Base-by-base conservation (phyloP, 2,329 filamentous ascomycete genomes). In the Talaromyces sp. region DNA sequence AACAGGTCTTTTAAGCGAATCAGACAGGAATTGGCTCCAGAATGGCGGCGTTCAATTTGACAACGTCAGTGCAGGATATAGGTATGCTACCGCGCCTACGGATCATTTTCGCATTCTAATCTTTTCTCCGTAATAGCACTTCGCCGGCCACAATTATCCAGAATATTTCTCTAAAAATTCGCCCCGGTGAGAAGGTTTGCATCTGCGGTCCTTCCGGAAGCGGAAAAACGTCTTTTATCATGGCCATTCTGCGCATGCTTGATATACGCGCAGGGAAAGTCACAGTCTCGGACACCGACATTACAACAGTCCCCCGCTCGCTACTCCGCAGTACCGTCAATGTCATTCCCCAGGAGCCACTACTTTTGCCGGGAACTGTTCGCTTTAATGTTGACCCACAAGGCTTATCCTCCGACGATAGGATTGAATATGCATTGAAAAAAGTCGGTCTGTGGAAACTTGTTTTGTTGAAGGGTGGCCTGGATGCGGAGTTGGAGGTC, bases 151-250 rank as follows among this genome's bases (percentile, higher is more conserved):
- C 21, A 8, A 77, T 80, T 2, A 72, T 83, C 56, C 70, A 75
- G n/a, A 66, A 78, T n/a, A 69, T 84, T 38, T 79, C 73, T 10
- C 65, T 85, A 1, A 69, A 70, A 3, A 75, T 85, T 50, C 57
- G 70, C 3, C 64, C 70, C 9, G 75, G 74, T 14, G 72, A 77
- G 59, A 77, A 77, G 61, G 67, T 77, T 51, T 75, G 69, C 6
- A 72, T 78, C 43, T 76, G 75, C 58, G 75, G 75, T n/a, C 66
- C 74, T 59, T 75, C 72, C 7, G 75, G 75, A 17, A 59, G 57
- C 14, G 51, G 57, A 2, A 79, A 79, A 67, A 73, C 70, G 8
- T 77, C 76, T 0, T 69, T 79, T 55, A 69, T 78, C 27, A 69
- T 75, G 63, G 69, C 70, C 41, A 64, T 79, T 26, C 74, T 78